Evolutionary conservation across 1,284 basidiomycete species (phyloP), one percentile per base, ranked within the genome.

Genomic region (Marasmius tenuissimus): DNA sequence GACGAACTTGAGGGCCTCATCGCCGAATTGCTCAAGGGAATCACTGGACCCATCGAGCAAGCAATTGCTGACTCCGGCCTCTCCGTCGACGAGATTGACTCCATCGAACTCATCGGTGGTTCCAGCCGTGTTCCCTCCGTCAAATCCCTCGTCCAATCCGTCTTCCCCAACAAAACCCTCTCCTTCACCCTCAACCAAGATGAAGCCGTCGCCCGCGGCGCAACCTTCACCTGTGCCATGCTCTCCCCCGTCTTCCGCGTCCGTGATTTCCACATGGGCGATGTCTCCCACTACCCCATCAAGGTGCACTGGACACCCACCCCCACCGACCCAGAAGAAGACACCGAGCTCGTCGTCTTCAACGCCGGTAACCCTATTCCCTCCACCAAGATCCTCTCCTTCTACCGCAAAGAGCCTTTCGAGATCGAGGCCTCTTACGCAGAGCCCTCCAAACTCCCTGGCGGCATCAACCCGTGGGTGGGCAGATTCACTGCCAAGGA

Each of bases 111-210:
- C 67, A 91, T 98, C 68, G 96, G 96, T 80, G 96, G 97, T 66
- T 92, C 92, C 2, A 98, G 96, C 14, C 95, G 96, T 85, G 91
- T 98, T 69, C 97, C 96, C 68, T 92, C 96, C 76, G 92, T 98
- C 69, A 95, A 97, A 73, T 86, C 91, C 66, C 88, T 94, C 73
- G 92, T 99, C 75, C 91, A 93, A 77, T 87, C 91, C 67, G 93
- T 87, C 74, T 96, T 96, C 75, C 81, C 78, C 34, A 90, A 92
- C 64, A 94, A 94, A 77, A 67, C 78, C 20, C 88, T 97, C 66
- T 91, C 85, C 22, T 91, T 89, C 69, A 97, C 96, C 53, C 88
- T 96, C 73, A 97, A 97, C 83, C 93, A 96, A 80, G 96, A 97
- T 68, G 96, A 97, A 80, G 94, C 96, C 64, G 83, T 95, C 66